Evolutionary conservation across 345 rosid genomes (phyloP).

Genomic region (Eucalyptus decipiens): DNA sequence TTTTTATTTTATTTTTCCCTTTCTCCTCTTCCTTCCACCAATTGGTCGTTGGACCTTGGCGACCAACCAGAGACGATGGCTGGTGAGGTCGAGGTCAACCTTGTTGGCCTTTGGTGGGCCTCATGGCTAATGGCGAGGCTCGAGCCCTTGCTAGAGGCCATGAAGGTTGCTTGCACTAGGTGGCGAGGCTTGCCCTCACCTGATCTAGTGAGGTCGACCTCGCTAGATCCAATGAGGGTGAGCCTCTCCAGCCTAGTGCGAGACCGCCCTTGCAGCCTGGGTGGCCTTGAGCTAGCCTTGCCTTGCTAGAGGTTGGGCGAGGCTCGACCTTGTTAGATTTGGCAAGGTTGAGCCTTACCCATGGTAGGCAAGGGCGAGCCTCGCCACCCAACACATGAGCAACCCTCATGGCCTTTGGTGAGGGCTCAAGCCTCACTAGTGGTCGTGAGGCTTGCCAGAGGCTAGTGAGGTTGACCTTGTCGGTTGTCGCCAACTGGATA

Average conservation of each 20-base stretch:
- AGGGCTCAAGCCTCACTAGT: too few species aligned
- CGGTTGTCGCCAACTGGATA: fast-evolving
- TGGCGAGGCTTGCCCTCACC: fast-evolving
- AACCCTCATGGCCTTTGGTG: too few species aligned
- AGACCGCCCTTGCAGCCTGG: fast-evolving
- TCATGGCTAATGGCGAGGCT: too few species aligned
- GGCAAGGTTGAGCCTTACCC: too few species aligned
- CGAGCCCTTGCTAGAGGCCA: too few species aligned
- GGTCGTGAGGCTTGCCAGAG: fast-evolving
- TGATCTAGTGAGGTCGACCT: fast-evolving
- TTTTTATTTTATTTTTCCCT: fast-evolving
- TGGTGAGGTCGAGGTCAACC: fast-evolving
- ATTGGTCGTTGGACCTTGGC: fast-evolving
- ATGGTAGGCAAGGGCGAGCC: too few species aligned
- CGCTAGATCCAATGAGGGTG: fast-evolving
- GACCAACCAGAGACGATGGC: fast-evolving
- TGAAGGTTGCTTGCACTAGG: fast-evolving
- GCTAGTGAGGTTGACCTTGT: fast-evolving
- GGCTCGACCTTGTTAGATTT: fast-evolving
- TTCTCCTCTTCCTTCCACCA: too few species aligned
- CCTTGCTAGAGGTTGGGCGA: fast-evolving
- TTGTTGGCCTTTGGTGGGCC: fast-evolving
- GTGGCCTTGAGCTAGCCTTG: too few species aligned
- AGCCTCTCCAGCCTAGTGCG: fast-evolving
- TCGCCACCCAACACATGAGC: fast-evolving